Base-by-base conservation (phyloP, 257 asterid genomes). In the Primulina eburnea region DNA sequence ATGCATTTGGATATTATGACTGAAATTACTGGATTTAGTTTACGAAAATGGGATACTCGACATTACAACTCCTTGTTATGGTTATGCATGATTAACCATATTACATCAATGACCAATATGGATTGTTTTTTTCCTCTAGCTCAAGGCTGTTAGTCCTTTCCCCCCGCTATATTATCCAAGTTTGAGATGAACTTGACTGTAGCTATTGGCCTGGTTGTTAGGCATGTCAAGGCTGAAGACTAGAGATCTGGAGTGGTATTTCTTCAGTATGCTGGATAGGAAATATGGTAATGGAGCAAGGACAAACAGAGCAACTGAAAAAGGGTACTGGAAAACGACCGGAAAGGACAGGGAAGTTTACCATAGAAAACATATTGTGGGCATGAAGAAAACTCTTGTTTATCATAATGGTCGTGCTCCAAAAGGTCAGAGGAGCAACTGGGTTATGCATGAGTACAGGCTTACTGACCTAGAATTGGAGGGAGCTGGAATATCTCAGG, bases 381-480 rank as follows among this genome's bases (percentile, higher is more conserved):
- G 99, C 77, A 89, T 87, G 95, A 93, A 93, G 88, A 93, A 93
- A 77, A 93, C 99, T 17, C 87, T 93, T 62, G 99, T 93, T 52
- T 93, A 84, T 72, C 97, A 93, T 74, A 77, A 78, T 68, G 99
- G 99, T n/a, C 91, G 99, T 16, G 95, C 99, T 55, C 99, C 99
- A 17, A 84, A 71, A 76, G 97, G 99, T 35, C 81, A 74, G 92
- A 86, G 99, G 72, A 85, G 82, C 79, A 89, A 93, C 76, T 93
- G 96, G 97, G 99, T 93, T 35, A 93, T 93, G 99, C 99, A 93
- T 67, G 97, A 93, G 77, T 93, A 93, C 84, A 93, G 89, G 79
- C 89, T 86, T 35, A 60, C 78, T 69, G 94, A 86, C 71, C 77
- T 74, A 74, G 88, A 79, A 75, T 70, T 82, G 73, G 85, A 75